These are phyloP conservation scores for Lachnellula cervina DNA, from an alignment of 2,329 filamentous ascomycete genomes.

Conservation along the genomic window DNA sequence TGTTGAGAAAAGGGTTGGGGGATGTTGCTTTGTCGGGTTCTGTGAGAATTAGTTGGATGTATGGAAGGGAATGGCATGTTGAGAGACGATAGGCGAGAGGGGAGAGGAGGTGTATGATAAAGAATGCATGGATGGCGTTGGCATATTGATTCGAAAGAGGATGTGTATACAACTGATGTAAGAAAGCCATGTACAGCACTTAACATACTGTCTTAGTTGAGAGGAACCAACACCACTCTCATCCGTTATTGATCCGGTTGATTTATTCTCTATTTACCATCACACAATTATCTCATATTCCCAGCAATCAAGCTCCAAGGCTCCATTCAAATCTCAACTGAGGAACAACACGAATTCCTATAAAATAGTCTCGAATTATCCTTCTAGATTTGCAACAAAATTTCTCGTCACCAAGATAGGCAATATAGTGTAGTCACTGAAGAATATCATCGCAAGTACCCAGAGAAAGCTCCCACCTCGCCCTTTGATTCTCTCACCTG, in stretches of 20 bases:
- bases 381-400: no score
- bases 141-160: not conserved
- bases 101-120: slow-evolving; percentile 16
- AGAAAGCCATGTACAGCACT: not conserved
- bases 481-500: no score
- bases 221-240: not conserved
- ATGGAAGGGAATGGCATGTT: not conserved
- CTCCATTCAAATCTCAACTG: no score
- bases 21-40: slow-evolving; percentile 59
- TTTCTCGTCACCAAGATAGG: no score
- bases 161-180: slow-evolving; percentile 4
- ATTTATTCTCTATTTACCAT: no score
- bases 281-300: no score
- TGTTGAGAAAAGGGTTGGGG: slow-evolving; percentile 64
- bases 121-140: slow-evolving; percentile 18
- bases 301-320: no score
- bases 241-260: not conserved
- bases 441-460: no score
- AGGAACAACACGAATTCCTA: no score
- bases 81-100: not conserved
- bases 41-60: slow-evolving; percentile 30
- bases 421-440: no score
- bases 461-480: no score
- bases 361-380: no score
- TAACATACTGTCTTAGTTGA: not conserved